A percentile compares a stretch with the other conserved stretches of the same genome.
phyloP scores from a whole-genome alignment of 345 rosid genomes.

The Eucalyptus regnans region DNA sequence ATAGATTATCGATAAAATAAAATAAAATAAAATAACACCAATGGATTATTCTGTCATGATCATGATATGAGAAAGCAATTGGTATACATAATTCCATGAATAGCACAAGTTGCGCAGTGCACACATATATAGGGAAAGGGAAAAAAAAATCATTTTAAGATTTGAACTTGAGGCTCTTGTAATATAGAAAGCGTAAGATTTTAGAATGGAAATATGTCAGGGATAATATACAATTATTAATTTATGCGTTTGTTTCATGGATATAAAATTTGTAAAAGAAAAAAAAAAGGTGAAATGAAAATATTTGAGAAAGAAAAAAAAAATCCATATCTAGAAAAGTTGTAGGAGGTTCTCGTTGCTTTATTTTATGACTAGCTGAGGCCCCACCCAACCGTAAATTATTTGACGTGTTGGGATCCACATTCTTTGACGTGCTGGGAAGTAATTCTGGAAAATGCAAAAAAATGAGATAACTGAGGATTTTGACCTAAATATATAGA shows the following conservation, averaged over 20 bases:
- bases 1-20: background rate
- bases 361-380: background rate
- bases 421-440: background rate
- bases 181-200: background rate
- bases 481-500: background rate
- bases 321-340: background rate
- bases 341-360: background rate
- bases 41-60: background rate
- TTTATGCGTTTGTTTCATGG: background rate
- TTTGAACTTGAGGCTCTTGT: background rate
- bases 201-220: background rate
- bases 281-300: background rate
- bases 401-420: background rate
- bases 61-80: background rate
- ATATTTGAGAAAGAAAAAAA: background rate
- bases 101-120: background rate
- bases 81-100: background rate
- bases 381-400: background rate
- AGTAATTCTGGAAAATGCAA: background rate
- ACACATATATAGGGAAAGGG: background rate
- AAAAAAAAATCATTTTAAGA: background rate
- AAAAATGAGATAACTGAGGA: background rate
- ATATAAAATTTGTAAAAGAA: background rate
- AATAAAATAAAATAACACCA: too few species aligned
- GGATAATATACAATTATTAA: background rate